Percentiles rank a stretch among this genome's conserved stretches.
Evolutionary conservation across 805 yeast species (phyloP).

Genomic region (Candida vaughaniae): DNA sequence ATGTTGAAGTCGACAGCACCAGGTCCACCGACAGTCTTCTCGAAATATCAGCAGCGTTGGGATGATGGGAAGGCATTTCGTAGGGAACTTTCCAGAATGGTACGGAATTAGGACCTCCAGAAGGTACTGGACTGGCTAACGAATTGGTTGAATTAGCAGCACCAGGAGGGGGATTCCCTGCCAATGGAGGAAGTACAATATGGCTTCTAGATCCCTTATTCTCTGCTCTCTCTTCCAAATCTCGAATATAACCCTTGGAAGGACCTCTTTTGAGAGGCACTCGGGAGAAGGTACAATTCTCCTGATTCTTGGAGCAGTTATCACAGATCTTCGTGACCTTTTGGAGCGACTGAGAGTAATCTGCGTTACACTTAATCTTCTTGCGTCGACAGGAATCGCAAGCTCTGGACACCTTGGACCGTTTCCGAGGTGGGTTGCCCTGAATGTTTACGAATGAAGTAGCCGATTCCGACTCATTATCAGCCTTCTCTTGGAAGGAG

Average conservation of each 20-base stretch:
- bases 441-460: neutral
- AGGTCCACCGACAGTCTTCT: conserved; percentile 52
- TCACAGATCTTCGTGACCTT: conserved; percentile 55
- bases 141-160: conserved; percentile 4
- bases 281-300: conserved; percentile 64
- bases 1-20: conserved; percentile 44
- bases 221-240: conserved; percentile 38
- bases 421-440: conserved; percentile 42
- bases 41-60: conserved; percentile 5
- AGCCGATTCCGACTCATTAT: too few species aligned
- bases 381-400: conserved; percentile 79
- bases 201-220: conserved; percentile 8
- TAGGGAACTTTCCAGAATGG: conserved; percentile 65
- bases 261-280: conserved; percentile 81
- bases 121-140: neutral
- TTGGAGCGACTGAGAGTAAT: conserved; percentile 43
- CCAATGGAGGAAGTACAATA: conserved; percentile 30
- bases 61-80: conserved; percentile 43
- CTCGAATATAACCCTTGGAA: conserved; percentile 63
- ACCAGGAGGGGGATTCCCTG: conserved; percentile 1
- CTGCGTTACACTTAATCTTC: conserved; percentile 70
- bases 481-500: too few species aligned
- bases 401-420: conserved; percentile 76
- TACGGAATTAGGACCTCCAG: conserved; percentile 17
- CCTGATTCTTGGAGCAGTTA: conserved; percentile 60